These are phyloP conservation scores for Marchantia polymorpha DNA, from an alignment of 225 moss, liverwort and hornwort species.

Conservation along the genomic window DNA sequence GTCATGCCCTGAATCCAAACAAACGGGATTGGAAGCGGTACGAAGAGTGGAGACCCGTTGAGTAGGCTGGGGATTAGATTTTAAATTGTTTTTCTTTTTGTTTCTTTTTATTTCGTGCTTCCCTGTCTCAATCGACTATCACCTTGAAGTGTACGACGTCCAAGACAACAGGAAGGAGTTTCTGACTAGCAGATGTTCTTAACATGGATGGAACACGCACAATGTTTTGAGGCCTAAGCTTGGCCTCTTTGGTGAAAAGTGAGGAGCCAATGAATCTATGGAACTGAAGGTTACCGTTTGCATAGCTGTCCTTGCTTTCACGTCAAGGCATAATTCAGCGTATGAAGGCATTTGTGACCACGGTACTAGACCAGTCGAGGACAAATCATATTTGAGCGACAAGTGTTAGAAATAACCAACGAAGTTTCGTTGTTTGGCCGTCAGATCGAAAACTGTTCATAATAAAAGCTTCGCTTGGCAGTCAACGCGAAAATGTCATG, in stretches of 20 bases:
- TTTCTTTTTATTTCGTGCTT: background rate
- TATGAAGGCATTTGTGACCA: background rate
- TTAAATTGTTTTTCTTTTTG: background rate
- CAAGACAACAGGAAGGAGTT: background rate
- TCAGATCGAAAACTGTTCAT: background rate
- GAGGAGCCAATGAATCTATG: background rate
- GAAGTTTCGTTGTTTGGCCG: background rate
- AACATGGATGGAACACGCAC: background rate
- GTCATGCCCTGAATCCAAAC: slow-evolving; percentile 76
- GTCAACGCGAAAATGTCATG: no score
- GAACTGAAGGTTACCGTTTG: background rate
- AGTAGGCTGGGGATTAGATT: background rate
- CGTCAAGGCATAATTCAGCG: background rate
- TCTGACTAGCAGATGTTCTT: background rate
- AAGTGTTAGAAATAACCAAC: slow-evolving; percentile 1
- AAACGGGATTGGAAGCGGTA: slow-evolving; percentile 90
- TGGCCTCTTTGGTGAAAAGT: background rate
- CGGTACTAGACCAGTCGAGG: background rate
- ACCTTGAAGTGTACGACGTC: background rate
- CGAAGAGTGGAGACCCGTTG: slow-evolving; percentile 70
- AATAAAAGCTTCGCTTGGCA: background rate
- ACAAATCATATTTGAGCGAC: background rate
- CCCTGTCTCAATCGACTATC: background rate
- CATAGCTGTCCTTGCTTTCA: background rate
- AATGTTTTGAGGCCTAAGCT: background rate